Evolutionary conservation across 1,284 basidiomycete genomes (phyloP), one percentile per base, ranked within the genome.

Genomic region (Nidula niveotomentosa): DNA sequence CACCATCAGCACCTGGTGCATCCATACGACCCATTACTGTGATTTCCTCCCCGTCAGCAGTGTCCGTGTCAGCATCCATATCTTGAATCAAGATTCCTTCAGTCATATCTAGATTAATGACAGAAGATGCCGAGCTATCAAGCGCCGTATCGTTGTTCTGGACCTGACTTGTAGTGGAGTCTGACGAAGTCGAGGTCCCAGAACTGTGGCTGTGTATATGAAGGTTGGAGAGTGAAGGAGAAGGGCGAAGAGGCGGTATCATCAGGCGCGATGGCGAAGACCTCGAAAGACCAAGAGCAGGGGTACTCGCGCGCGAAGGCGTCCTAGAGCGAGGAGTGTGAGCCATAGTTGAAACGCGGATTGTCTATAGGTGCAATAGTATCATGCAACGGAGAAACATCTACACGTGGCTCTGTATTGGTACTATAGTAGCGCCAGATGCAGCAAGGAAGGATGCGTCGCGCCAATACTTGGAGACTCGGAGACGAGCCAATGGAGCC

Each of bases 11-110:
- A 23, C 71, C 71, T 53, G 63, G 54, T 23, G 72, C 69, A 18
- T 75, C 73, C 36, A 77, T 65, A 51, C 70, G 73, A 10, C 73
- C 82, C 58, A 70, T 66, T 2, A 76, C 78, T 35, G 44, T 59
- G 51, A 57, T n/a, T 33, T 66, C 59, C 55, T 64, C 61, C 8
- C 54, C 61, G 39, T 68, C 63, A 33, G 61, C 62, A 30, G 70
- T 78, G 0, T 73, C 78, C 50, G 78, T 77, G 58, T 84, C 84
- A 41, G 75, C 77, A 46, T 88, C 86, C 48, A 76, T 76, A 62
- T 89, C 87, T 59, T 84, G 81, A 46, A 89, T 75, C 37, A 91
- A 71, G 51, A 90, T 85, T 7, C 85, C 83, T 59, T 88, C 86
- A 44, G 73, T 74, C 48, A 83, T 69, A 58, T 87, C 85, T 64